These are phyloP conservation scores for Botrytis elliptica DNA, from an alignment of 2,329 filamentous ascomycete species.

Conservation along the genomic window DNA sequence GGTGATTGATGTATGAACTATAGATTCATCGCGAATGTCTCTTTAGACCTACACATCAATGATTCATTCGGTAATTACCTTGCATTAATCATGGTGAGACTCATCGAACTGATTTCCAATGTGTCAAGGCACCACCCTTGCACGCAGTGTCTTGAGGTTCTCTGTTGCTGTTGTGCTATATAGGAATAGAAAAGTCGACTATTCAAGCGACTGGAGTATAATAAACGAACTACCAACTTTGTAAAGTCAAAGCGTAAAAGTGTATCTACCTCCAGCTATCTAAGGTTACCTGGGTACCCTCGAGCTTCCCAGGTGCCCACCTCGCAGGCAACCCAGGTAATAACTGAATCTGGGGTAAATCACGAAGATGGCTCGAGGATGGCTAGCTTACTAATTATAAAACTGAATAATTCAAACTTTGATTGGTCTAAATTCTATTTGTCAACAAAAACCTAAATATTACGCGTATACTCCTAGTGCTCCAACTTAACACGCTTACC, in stretches of 20 bases:
- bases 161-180: neutral
- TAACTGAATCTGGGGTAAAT: slow-evolving; percentile 4
- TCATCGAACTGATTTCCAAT: too few species aligned
- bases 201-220: too few species aligned
- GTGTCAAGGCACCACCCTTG: too few species aligned
- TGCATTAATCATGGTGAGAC: too few species aligned
- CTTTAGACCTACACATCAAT: too few species aligned
- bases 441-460: neutral
- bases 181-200: neutral
- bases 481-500: neutral
- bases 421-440: neutral
- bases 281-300: too few species aligned
- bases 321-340: neutral
- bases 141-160: too few species aligned
- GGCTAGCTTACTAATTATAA: too few species aligned
- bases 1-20: neutral
- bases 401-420: neutral
- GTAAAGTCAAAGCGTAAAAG: neutral
- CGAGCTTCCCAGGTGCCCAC: too few species aligned
- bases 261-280: neutral
- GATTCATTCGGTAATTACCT: too few species aligned
- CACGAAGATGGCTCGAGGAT: neutral
- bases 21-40: neutral
- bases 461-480: neutral
- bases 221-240: neutral